Evolutionary conservation across 306 rosid genomes (phyloP).

Genomic region (Mimosa bimucronata): DNA sequence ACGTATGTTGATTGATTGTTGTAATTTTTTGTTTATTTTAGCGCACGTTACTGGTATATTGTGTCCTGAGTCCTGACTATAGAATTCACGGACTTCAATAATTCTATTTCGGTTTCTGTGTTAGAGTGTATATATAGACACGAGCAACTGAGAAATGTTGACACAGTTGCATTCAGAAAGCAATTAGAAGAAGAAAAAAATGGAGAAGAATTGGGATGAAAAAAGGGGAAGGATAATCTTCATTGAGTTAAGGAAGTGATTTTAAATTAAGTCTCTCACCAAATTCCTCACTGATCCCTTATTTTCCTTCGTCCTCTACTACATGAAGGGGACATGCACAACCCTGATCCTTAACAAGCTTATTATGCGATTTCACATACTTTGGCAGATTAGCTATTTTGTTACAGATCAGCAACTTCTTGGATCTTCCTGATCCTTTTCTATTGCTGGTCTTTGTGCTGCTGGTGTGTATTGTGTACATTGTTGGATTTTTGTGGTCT

Average conservation of each 20-base stretch:
- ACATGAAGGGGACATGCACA: not conserved
- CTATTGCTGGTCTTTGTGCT: no score
- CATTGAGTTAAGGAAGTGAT: no score
- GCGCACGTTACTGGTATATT: no score
- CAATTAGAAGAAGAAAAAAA: not conserved
- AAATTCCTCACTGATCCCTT: not conserved
- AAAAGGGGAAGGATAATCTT: no score
- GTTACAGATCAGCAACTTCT: no score
- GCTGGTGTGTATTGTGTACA: no score
- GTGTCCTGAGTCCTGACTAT: not conserved
- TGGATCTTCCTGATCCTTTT: no score
- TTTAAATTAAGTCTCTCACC: not conserved
- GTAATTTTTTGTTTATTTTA: no score
- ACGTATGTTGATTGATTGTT: not conserved
- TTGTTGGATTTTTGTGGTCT: no score
- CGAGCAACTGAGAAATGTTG: not conserved
- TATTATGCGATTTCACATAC: not conserved
- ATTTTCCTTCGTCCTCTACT: not conserved
- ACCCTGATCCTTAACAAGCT: not conserved
- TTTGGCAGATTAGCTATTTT: no score
- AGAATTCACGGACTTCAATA: not conserved
- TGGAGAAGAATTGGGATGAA: not conserved
- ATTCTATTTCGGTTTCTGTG: not conserved
- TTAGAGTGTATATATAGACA: not conserved
- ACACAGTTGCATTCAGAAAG: not conserved